Percentiles rank a stretch among this genome's conserved stretches.
phyloP scores from a whole-genome alignment of 202 grass and related monocot genomes.

The Tripidium arundinaceum region DNA sequence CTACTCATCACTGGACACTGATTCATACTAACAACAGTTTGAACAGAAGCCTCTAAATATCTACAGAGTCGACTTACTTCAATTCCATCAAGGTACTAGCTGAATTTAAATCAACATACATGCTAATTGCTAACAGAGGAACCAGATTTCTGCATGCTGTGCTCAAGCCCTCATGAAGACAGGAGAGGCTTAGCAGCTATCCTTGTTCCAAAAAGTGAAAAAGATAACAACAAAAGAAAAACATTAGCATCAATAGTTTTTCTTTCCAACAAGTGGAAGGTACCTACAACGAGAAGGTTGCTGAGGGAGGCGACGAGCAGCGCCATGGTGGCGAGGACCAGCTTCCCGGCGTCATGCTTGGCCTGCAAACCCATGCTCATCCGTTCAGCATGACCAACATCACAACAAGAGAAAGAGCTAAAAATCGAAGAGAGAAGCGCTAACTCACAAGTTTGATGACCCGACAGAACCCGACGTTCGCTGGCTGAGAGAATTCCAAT shows the following conservation, averaged over 20 bases:
- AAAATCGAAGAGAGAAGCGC: not conserved
- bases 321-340: constrained; percentile 69
- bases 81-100: not conserved
- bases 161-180: not conserved
- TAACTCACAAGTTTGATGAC: constrained; percentile 88
- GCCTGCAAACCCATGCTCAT: constrained; percentile 51
- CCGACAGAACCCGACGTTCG: constrained; percentile 76
- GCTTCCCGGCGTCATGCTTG: constrained; percentile 66
- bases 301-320: constrained; percentile 79
- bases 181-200: not conserved
- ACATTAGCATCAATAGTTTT: not conserved
- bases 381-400: not conserved
- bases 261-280: constrained; percentile 13
- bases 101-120: not conserved
- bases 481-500: constrained; percentile 40
- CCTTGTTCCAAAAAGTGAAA: not conserved
- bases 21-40: not conserved
- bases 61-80: not conserved
- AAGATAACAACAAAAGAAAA: constrained; percentile 17
- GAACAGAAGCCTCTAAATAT: not conserved
- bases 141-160: not conserved
- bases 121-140: not conserved
- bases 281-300: constrained; percentile 90
- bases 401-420: not conserved
- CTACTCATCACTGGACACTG: not conserved